A percentile compares a stretch with the other conserved stretches of the same genome.
Conservation (phyloP, 1,139 yeast species). For the Hyphopichia buzzinii region DNA sequence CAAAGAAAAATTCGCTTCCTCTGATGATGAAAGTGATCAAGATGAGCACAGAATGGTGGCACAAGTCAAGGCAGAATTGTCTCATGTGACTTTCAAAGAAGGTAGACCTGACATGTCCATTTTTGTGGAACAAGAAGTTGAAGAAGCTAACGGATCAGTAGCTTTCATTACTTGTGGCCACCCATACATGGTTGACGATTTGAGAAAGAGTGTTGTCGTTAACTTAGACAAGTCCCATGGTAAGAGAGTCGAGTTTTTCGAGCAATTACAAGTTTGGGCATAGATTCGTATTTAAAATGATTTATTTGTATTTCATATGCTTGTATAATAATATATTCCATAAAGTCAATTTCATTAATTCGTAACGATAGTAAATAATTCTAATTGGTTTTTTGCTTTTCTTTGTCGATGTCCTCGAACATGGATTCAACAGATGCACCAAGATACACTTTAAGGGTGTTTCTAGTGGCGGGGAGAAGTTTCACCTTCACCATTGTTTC, state of each 20-base stretch:
- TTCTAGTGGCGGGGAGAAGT: constrained; percentile 64
- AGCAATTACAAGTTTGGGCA: constrained; percentile 42
- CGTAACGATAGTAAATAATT: neutral
- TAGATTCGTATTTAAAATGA: constrained; percentile 7
- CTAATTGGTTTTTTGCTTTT: neutral
- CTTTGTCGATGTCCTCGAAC: constrained; percentile 28
- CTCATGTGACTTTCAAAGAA: constrained; percentile 27
- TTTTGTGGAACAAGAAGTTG: constrained; percentile 24
- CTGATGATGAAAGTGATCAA: constrained; percentile 6
- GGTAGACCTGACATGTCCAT: constrained; percentile 34
- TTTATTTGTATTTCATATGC: neutral
- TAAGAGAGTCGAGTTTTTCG: constrained; percentile 36
- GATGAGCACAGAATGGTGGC: constrained; percentile 7
- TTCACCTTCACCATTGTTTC: constrained; percentile 60
- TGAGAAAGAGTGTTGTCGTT: constrained; percentile 36
- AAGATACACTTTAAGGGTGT: constrained; percentile 57
- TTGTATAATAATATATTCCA: neutral
- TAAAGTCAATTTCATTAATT: neutral
- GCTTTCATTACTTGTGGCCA: constrained; percentile 56
- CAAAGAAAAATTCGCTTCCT: constrained; percentile 3
- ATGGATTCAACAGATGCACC: constrained; percentile 64
- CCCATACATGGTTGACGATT: constrained; percentile 49
- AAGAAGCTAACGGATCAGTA: constrained; percentile 30
- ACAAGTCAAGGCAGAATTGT: constrained; percentile 18
- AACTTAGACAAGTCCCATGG: constrained; percentile 21